Conservation (phyloP, 2,329 filamentous ascomycete species). For the Zasmidium angulare region DNA sequence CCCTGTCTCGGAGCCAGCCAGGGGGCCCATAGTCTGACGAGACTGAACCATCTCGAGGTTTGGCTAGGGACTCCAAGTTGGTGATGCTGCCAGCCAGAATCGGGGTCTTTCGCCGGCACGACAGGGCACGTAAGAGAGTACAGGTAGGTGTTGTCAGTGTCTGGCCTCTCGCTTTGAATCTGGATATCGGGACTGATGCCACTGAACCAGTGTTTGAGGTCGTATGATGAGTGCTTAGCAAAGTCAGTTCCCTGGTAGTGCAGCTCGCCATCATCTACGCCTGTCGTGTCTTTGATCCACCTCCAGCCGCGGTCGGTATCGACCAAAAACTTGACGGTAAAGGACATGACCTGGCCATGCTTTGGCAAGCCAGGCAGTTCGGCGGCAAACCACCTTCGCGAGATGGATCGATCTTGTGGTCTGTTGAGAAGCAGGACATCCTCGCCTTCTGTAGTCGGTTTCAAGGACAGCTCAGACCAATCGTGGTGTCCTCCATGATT, state of each 20-base stretch:
- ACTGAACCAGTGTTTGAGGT: slow-evolving; percentile 58
- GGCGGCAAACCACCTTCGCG: slow-evolving; percentile 56
- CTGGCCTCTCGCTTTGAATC: slow-evolving; percentile 58
- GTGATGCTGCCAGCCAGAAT: slow-evolving; percentile 58
- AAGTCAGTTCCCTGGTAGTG: slow-evolving; percentile 48
- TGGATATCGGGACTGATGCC: slow-evolving; percentile 58
- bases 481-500: slow-evolving; percentile 57
- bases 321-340: slow-evolving; percentile 70
- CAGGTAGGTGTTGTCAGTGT: slow-evolving; percentile 66
- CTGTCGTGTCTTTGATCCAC: slow-evolving; percentile 68
- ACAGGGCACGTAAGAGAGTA: slow-evolving; percentile 66
- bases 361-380: slow-evolving; percentile 46
- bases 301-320: slow-evolving; percentile 59
- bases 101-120: slow-evolving; percentile 54
- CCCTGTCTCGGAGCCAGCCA: slow-evolving; percentile 92
- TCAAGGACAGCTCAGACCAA: slow-evolving; percentile 61
- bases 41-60: slow-evolving; percentile 72
- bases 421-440: slow-evolving; percentile 30
- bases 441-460: slow-evolving; percentile 35
- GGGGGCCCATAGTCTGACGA: slow-evolving; percentile 75
- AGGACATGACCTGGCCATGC: slow-evolving; percentile 55
- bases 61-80: slow-evolving; percentile 65
- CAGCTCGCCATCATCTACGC: slow-evolving; percentile 62
- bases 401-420: slow-evolving; percentile 14
- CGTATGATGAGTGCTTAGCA: slow-evolving; percentile 35